These are phyloP conservation scores for Trichocomaceae sp. DNA, from an alignment of 2,329 filamentous ascomycete species.

Conservation along the genomic window DNA sequence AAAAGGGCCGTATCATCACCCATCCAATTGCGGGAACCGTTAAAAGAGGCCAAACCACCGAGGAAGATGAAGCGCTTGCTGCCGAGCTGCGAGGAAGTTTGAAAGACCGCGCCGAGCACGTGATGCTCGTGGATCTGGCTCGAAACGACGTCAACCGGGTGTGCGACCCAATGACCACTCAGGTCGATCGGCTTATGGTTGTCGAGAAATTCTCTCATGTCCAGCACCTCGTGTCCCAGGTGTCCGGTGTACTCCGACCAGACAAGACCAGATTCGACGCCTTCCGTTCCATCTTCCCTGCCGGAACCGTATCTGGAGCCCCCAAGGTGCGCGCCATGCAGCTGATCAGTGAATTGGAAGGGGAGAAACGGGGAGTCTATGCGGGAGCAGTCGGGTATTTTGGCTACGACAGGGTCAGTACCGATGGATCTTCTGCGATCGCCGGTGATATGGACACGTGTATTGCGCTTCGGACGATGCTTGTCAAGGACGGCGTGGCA, in stretches of 20 bases:
- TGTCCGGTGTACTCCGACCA: slow-evolving; percentile 77
- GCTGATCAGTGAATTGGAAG: slow-evolving; percentile 87
- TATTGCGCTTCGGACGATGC: slow-evolving; percentile 81
- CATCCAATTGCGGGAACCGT: slow-evolving; percentile 97
- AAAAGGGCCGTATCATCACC: slow-evolving; percentile 80
- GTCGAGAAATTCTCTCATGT: slow-evolving; percentile 94
- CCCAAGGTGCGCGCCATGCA: slow-evolving; percentile 97
- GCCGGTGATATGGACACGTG: slow-evolving; percentile 91
- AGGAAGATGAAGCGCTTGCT: slow-evolving; percentile 75
- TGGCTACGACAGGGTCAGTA: slow-evolving; percentile 69
- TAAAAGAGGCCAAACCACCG: slow-evolving; percentile 69
- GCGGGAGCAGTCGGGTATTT: slow-evolving; percentile 96
- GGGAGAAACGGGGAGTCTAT: slow-evolving; percentile 91
- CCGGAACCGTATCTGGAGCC: slow-evolving; percentile 89
- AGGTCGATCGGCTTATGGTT: slow-evolving; percentile 90
- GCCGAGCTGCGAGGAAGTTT: slow-evolving; percentile 69
- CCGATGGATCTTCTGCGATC: slow-evolving; percentile 52
- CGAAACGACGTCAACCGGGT: slow-evolving; percentile 96
- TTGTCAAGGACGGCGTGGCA: slow-evolving; percentile 82
- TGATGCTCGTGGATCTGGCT: slow-evolving; percentile 95
- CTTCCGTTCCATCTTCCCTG: slow-evolving; percentile 93
- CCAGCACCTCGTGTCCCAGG: slow-evolving; percentile 93
- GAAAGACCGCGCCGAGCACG: slow-evolving; percentile 91
- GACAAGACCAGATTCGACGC: slow-evolving; percentile 90
- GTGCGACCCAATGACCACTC: slow-evolving; percentile 80